A percentile compares a stretch with the other conserved stretches of the same genome.
These are phyloP conservation scores for Leucocoprinus sp. DNA, from an alignment of 768 basidiomycete species.

Conservation along the genomic window DNA sequence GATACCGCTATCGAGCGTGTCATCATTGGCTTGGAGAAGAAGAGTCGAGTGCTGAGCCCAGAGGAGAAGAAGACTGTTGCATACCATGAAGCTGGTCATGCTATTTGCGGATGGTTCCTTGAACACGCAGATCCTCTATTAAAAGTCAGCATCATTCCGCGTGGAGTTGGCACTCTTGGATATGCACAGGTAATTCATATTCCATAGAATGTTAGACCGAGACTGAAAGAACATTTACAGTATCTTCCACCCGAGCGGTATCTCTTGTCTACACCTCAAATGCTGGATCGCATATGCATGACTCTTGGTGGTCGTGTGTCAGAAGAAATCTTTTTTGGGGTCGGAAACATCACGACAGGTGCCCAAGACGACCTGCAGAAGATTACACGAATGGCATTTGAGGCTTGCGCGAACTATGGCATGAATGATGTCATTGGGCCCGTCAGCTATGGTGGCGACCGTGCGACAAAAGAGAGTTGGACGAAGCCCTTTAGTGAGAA, in stretches of 20 bases:
- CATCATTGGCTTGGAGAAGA: constrained; percentile 93
- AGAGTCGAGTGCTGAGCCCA: constrained; percentile 83
- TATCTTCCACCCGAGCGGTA: constrained; percentile 95
- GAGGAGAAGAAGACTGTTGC: constrained; percentile 99
- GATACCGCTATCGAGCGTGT: constrained; percentile 98
- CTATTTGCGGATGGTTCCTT: constrained; percentile 97
- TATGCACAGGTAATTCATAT: constrained; percentile 74
- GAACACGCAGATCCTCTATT: constrained; percentile 95
- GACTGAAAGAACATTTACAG: constrained; percentile 27
- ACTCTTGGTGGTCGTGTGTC: constrained; percentile 96
- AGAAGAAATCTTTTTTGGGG: constrained; percentile 96
- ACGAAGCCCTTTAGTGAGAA: constrained; percentile 98
- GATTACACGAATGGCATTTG: constrained; percentile 96
- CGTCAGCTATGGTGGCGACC: constrained; percentile 89
- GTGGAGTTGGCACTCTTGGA: constrained; percentile 90
- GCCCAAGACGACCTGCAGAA: constrained; percentile 98
- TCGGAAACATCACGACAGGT: constrained; percentile 90
- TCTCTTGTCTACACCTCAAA: constrained; percentile 90
- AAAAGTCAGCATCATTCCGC: constrained; percentile 97
- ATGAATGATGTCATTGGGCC: constrained; percentile 95
- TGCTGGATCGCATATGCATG: constrained; percentile 96
- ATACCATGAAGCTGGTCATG: constrained; percentile 98
- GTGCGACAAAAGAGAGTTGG: constrained; percentile 80
- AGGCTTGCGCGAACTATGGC: constrained; percentile 92
- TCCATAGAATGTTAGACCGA: constrained; percentile 1